A percentile compares a stretch with the other conserved stretches of the same genome.
Evolutionary conservation across 768 basidiomycete species (phyloP).

Genomic region (Nevesoporus exiguus): DNA sequence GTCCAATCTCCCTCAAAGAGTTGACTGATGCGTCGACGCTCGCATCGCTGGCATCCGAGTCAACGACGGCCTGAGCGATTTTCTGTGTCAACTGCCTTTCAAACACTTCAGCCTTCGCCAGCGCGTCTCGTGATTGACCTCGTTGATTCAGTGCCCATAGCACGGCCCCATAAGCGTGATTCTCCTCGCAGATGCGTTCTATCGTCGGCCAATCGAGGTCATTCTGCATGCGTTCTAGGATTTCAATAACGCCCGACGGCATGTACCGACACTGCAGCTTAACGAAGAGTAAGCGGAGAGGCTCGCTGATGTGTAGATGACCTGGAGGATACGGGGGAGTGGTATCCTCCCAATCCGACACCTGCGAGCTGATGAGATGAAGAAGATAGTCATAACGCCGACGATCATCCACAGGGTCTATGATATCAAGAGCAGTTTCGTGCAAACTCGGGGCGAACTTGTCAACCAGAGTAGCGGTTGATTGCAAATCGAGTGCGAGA

Average conservation of each 20-base stretch:
- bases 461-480: conserved; percentile 74
- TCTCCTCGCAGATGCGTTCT: conserved; percentile 61
- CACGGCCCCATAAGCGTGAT: conserved; percentile 67
- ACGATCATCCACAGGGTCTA: conserved; percentile 45
- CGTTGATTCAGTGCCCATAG: conserved; percentile 74
- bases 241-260: conserved; percentile 57
- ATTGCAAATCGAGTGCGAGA: conserved; percentile 53
- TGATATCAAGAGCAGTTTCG: conserved; percentile 49
- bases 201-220: conserved; percentile 55
- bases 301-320: conserved; percentile 44
- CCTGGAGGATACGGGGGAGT: conserved; percentile 28
- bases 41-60: conserved; percentile 10
- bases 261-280: conserved; percentile 70
- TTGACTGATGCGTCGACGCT: conserved; percentile 38
- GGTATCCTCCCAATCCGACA: conserved; percentile 40
- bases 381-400: conserved; percentile 76
- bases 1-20: conserved; percentile 55
- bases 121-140: conserved; percentile 60
- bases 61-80: conserved; percentile 40
- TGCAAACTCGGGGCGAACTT: conserved; percentile 66
- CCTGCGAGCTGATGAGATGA: conserved; percentile 54
- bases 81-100: conserved; percentile 47
- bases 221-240: conserved; percentile 50
- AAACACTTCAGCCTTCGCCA: conserved; percentile 61
- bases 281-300: conserved; percentile 62